phyloP scores from a whole-genome alignment of 495 filamentous ascomycete genomes.

The Penicillium dipodomyicola region DNA sequence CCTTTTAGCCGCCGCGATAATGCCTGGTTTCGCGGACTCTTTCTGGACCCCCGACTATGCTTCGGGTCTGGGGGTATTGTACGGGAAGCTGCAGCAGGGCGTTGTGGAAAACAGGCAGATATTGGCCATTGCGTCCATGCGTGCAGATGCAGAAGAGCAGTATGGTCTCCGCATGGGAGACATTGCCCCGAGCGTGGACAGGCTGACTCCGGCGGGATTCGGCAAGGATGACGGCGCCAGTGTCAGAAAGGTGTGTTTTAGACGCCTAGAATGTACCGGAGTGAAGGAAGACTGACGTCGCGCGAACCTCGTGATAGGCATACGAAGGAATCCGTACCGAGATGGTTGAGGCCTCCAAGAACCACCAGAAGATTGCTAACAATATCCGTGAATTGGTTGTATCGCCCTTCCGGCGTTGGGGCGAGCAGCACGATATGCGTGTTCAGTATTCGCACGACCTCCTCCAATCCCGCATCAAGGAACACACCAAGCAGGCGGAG shows the following conservation, averaged over 20 bases:
- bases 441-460: conserved; percentile 93
- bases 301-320: conserved; percentile 54
- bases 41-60: conserved; percentile 97
- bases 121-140: conserved; percentile 84
- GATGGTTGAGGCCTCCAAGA: conserved; percentile 88
- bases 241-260: conserved; percentile 73
- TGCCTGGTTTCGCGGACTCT: conserved; percentile 88
- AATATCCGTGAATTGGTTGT: conserved; percentile 96
- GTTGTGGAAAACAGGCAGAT: conserved; percentile 93
- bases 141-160: conserved; percentile 90
- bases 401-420: conserved; percentile 90
- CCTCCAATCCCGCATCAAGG: conserved; percentile 81
- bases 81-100: conserved; percentile 95
- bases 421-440: conserved; percentile 86
- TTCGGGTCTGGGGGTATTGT: conserved; percentile 89
- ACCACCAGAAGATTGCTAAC: conserved; percentile 89
- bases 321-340: conserved; percentile 93
- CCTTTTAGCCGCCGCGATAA: conserved; percentile 36
- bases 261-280: background rate
- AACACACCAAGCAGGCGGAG: conserved; percentile 89
- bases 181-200: conserved; percentile 80
- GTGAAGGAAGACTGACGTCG: conserved; percentile 11
- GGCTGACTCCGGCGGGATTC: conserved; percentile 75
- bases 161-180: conserved; percentile 80
- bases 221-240: conserved; percentile 92